Conservation (phyloP, 2,329 filamentous ascomycete genomes). For the Cordyceps javanica region DNA sequence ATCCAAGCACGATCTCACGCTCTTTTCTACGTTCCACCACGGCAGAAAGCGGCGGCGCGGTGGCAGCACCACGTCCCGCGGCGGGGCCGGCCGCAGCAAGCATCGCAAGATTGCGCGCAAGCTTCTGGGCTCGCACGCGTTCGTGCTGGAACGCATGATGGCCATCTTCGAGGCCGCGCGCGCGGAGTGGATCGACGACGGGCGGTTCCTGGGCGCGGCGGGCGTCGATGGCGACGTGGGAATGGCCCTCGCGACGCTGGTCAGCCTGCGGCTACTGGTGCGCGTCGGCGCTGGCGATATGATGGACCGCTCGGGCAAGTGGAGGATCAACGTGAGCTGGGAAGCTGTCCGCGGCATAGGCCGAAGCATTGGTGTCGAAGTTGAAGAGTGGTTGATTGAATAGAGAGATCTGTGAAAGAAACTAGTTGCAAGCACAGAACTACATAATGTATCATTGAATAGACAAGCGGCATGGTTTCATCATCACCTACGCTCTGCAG, state of each 20-base stretch:
- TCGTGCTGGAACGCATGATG: constrained; percentile 70
- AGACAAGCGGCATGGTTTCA: not conserved
- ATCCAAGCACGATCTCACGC: constrained; percentile 61
- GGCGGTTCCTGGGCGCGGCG: constrained; percentile 21
- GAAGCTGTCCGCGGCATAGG: constrained; percentile 67
- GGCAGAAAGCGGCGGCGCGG: constrained; percentile 44
- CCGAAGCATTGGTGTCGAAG: constrained; percentile 68
- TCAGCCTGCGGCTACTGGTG: constrained; percentile 62
- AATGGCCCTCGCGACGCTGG: constrained; percentile 65
- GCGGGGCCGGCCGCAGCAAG: constrained; percentile 34
- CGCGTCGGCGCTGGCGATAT: constrained; percentile 59
- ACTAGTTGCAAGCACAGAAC: not conserved
- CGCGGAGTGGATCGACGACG: constrained; percentile 42
- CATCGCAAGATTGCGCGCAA: constrained; percentile 71
- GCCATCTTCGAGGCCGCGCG: constrained; percentile 68
- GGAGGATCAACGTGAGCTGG: constrained; percentile 75
- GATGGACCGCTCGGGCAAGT: constrained; percentile 64
- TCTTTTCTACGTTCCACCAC: constrained; percentile 68
- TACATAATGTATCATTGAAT: not conserved
- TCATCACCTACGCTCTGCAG: not conserved
- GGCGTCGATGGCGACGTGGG: constrained; percentile 50
- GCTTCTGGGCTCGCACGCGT: constrained; percentile 69
- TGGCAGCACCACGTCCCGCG: constrained; percentile 30
- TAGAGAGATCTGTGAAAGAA: constrained; percentile 28
- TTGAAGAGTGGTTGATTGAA: constrained; percentile 70